Percentiles rank a stretch among this genome's conserved stretches.
Conservation (phyloP, 371 early-diverging fungal species). For the Lichtheimia ornata region DNA sequence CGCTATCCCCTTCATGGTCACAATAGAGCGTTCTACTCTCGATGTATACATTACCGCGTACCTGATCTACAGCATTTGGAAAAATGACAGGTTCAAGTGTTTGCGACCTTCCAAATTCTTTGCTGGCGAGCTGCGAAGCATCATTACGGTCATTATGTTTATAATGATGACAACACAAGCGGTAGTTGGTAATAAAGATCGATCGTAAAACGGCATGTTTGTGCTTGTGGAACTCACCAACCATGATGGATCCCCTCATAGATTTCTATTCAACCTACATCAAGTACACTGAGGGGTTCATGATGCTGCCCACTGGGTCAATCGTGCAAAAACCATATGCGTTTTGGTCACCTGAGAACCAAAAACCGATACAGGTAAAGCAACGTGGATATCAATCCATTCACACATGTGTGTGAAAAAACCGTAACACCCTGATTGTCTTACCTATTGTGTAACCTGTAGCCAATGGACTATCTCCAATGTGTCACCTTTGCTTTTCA, state of each 20-base stretch:
- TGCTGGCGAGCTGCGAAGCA: slow-evolving; percentile 47
- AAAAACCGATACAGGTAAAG: slow-evolving; percentile 16
- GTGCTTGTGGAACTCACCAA: not conserved
- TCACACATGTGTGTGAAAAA: not conserved
- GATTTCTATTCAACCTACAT: slow-evolving; percentile 35
- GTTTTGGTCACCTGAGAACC: slow-evolving; percentile 36
- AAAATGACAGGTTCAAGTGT: slow-evolving; percentile 39
- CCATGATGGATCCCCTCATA: slow-evolving; percentile 18
- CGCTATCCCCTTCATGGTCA: not conserved
- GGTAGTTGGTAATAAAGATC: slow-evolving; percentile 33
- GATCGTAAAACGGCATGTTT: not conserved
- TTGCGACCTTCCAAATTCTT: slow-evolving; percentile 37
- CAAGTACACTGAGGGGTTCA: slow-evolving; percentile 48
- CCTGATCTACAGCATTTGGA: slow-evolving; percentile 32
- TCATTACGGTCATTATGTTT: slow-evolving; percentile 41
- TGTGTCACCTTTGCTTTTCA: slow-evolving; percentile 30
- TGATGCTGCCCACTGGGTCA: slow-evolving; percentile 14
- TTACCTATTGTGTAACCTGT: slow-evolving; percentile 3
- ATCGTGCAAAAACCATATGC: slow-evolving; percentile 40
- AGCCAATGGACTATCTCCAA: slow-evolving; percentile 33
- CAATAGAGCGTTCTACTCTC: slow-evolving; percentile 32
- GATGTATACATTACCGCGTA: slow-evolving; percentile 37
- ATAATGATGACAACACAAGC: slow-evolving; percentile 44
- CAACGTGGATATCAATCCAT: too few species aligned
- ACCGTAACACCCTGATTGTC: not conserved